Conservation (phyloP, 768 basidiomycete genomes). For the Suillus weaverae region DNA sequence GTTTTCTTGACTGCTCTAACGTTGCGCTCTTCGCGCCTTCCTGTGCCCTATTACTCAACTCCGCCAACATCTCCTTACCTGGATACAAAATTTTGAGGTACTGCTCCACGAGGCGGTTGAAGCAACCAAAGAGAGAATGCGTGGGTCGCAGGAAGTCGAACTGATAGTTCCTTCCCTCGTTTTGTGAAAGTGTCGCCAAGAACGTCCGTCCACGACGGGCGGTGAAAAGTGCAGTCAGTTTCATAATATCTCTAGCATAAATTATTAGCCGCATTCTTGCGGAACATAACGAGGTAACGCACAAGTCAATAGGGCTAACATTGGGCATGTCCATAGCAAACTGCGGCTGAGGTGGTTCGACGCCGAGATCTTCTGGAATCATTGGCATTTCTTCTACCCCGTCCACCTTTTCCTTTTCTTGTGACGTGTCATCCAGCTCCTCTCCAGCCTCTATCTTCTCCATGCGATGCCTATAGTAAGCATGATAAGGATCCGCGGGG, state of each 20-base stretch:
- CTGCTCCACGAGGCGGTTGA: constrained; percentile 96
- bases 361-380: constrained; percentile 58
- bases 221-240: constrained; percentile 93
- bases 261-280: constrained; percentile 6
- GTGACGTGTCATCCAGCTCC: constrained; percentile 56
- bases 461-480: constrained; percentile 93
- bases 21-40: constrained; percentile 74
- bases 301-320: constrained; percentile 90
- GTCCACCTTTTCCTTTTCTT: constrained; percentile 44
- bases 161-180: constrained; percentile 94
- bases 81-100: constrained; percentile 91
- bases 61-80: constrained; percentile 68
- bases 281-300: constrained; percentile 35
- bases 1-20: constrained; percentile 69
- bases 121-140: constrained; percentile 94
- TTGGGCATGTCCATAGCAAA: constrained; percentile 87
- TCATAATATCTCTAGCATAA: constrained; percentile 80
- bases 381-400: constrained; percentile 32
- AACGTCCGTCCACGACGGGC: constrained; percentile 89
- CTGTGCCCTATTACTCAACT: constrained; percentile 67
- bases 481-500: constrained; percentile 96
- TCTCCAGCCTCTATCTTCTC: constrained; percentile 81
- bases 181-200: constrained; percentile 77
- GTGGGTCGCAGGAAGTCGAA: constrained; percentile 97
- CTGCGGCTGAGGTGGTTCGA: constrained; percentile 76